Base-by-base conservation (phyloP, 1,284 basidiomycete genomes). In the Puccinia polysora region DNA sequence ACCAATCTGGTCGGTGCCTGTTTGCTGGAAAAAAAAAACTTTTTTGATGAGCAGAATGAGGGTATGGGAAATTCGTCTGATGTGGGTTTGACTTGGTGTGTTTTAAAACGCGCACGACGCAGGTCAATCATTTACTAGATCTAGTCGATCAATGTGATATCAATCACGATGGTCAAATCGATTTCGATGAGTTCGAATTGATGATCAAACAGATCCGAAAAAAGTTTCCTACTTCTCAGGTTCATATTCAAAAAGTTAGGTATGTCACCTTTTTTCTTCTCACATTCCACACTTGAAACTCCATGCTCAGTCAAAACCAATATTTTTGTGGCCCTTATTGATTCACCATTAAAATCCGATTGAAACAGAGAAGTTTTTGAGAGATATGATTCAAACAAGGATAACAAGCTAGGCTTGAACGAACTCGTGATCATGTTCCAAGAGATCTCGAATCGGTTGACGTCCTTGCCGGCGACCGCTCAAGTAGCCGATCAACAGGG, bases 401-500 rank as follows among this genome's bases (percentile, higher is more conserved):
- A 97, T 81, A 86, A 92, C 75, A 85, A 82, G 65, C 84, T 98
- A 59, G 85, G 85, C 32, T 81, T 97, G 75, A 96, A 97, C 80
- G 95, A 98, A 80, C 86, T 97, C 23, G 88, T 90, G 43, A 83
- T 84, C 30, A 85, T 97, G 77, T 86, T 99, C 36, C 85, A 91
- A 78, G 87, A 89, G 75, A 84, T 97, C 71, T 88, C 89, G 38
- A 90, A 87, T 78, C 91, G 90, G 81, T 89, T 97, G 77, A 98
- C 95, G 0, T 85, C 90, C 2, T 83, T 97, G 58, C 96, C 96
- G 20, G 93, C 96, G 1, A 81, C 93, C 23, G 92, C 93, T 2
- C 93, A 97, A 83, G 93, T 97, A 28, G 93, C 93, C 53, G 84
- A 88, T 69, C 91, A 93, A 78, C 86, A 93, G 81, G 93, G 94